Percentiles rank a stretch among this genome's conserved stretches.
These are phyloP conservation scores for Luzula sylvatica DNA, from an alignment of 176 grass and related monocot species.

Conservation along the genomic window DNA sequence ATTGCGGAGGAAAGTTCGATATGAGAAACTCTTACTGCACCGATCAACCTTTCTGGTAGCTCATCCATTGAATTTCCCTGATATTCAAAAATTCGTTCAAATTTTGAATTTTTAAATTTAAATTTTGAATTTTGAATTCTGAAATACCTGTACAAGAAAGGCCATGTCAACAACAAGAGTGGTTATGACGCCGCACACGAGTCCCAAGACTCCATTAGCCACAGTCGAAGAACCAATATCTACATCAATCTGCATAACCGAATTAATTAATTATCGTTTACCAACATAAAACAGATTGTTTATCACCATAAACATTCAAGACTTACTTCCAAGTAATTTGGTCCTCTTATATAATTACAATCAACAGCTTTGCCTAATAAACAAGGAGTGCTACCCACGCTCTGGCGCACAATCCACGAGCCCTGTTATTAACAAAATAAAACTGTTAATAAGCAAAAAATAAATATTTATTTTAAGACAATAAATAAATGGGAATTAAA, in stretches of 20 bases:
- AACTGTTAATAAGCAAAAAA: background rate
- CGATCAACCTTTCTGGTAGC: constrained; percentile 85
- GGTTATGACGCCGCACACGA: constrained; percentile 80
- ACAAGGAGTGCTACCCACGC: constrained; percentile 95
- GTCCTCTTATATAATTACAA: constrained; percentile 75
- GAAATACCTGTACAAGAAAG: constrained; percentile 86
- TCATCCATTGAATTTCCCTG: constrained; percentile 73
- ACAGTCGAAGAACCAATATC: constrained; percentile 98
- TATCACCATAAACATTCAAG: background rate
- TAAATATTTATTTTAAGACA: background rate
- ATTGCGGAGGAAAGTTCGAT: constrained; percentile 76
- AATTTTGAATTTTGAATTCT: background rate
- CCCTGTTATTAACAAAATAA: constrained; percentile 37
- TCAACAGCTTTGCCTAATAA: constrained; percentile 94
- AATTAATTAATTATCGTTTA: constrained; percentile 7
- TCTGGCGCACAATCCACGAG: constrained; percentile 95
- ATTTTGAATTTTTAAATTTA: background rate
- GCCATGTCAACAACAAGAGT: constrained; percentile 97
- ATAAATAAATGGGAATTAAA: too few relatives aligned
- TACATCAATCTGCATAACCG: constrained; percentile 69
- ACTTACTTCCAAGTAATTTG: constrained; percentile 82
- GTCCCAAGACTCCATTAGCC: constrained; percentile 89
- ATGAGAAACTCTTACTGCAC: constrained; percentile 82
- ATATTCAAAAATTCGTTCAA: background rate
- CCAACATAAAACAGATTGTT: constrained; percentile 23